These are phyloP conservation scores for Chlamydomonas sp. DNA, from an alignment of 139 green algal species.

Conservation along the genomic window DNA sequence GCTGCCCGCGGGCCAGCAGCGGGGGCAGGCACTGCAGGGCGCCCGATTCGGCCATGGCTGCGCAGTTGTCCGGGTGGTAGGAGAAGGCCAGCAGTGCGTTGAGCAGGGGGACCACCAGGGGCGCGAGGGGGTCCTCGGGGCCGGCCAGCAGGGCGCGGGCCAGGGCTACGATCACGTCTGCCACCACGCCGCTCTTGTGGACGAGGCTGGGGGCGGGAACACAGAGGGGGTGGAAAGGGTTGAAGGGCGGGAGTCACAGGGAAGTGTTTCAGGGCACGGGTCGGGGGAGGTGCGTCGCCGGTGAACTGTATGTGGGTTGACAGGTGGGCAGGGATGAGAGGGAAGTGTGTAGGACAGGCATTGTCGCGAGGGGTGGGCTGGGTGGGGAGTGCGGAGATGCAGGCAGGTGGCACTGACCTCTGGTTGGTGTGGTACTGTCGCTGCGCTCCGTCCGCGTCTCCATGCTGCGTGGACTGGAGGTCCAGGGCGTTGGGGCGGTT, in stretches of 20 bases:
- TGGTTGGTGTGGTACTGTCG: slow-evolving; percentile 55
- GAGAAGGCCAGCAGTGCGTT: slow-evolving; percentile 32
- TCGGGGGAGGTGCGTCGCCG: too few relatives aligned
- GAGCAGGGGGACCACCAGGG: slow-evolving; percentile 14
- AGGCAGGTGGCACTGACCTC: neutral
- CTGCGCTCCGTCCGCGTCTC: neutral
- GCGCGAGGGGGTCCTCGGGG: neutral
- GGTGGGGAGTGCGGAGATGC: neutral
- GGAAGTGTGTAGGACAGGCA: neutral
- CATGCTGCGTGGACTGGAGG: neutral
- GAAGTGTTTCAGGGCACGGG: neutral
- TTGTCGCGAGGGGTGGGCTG: neutral
- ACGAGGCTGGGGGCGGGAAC: slow-evolving; percentile 33
- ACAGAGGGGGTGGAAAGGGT: neutral
- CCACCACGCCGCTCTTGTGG: slow-evolving; percentile 32
- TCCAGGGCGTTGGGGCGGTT: slow-evolving; percentile 47
- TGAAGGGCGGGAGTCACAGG: neutral
- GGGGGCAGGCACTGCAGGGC: slow-evolving; percentile 38
- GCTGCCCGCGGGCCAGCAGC: slow-evolving; percentile 32
- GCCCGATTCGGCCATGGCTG: slow-evolving; percentile 33
- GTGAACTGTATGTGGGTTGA: too few relatives aligned
- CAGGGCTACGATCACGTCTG: slow-evolving; percentile 34
- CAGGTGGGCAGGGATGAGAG: too few relatives aligned
- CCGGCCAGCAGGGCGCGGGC: slow-evolving; percentile 3
- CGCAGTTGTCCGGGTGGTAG: slow-evolving; percentile 39